A percentile compares a stretch with the other conserved stretches of the same genome.
Conservation (phyloP, 179 eudicot genomes). For the Carnegiea gigantea region DNA sequence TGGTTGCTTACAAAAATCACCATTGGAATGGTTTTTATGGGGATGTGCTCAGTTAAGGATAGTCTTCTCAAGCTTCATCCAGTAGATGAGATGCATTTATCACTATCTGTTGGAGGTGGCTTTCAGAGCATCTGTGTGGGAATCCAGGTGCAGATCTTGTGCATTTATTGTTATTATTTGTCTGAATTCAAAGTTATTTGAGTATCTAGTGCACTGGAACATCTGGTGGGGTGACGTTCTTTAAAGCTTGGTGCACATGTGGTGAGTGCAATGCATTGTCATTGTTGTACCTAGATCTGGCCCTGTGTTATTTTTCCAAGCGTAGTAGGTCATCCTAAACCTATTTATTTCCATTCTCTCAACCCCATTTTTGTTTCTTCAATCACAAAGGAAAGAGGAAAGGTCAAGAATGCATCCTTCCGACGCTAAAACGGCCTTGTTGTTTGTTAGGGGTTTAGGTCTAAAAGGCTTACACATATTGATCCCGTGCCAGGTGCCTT, state of each 20-base stretch:
- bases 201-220: not conserved
- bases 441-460: not conserved
- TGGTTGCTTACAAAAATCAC: conserved; percentile 43
- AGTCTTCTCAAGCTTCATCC: conserved; percentile 42
- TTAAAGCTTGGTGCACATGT: conserved; percentile 2
- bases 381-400: not conserved
- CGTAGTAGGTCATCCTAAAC: not conserved
- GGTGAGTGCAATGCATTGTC: not conserved
- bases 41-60: conserved; percentile 52
- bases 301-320: not conserved
- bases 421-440: not conserved
- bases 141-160: conserved; percentile 57
- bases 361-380: not conserved
- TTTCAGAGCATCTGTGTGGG: conserved; percentile 50
- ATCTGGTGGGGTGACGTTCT: not conserved
- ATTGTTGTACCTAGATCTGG: not conserved
- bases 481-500: not conserved
- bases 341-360: not conserved
- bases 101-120: conserved; percentile 58
- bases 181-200: conserved; percentile 6
- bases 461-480: not conserved
- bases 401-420: not conserved
- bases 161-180: not conserved
- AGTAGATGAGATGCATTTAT: conserved; percentile 38
- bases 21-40: conserved; percentile 45